Evolutionary conservation across 441 rosid genomes (phyloP).

Genomic region (Eutrema salsugineum): DNA sequence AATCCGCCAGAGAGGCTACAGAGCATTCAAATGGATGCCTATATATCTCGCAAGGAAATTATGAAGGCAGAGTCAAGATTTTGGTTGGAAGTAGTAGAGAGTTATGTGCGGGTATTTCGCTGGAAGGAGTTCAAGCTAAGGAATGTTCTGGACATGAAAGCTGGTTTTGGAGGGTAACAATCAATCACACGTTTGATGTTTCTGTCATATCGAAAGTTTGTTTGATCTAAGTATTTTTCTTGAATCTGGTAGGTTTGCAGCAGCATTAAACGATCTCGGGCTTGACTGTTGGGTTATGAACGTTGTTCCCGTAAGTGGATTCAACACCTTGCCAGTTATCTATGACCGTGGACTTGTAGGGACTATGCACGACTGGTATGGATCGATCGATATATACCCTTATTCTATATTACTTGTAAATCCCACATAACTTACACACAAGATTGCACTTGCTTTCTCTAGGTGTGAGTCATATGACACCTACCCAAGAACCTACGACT

Average conservation of each 20-base stretch:
- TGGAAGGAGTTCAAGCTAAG: conserved; percentile 53
- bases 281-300: conserved; percentile 73
- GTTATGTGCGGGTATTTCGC: conserved; percentile 46
- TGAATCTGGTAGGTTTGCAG: conserved; percentile 49
- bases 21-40: conserved; percentile 61
- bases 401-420: not conserved
- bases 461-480: conserved; percentile 90
- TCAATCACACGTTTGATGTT: conserved; percentile 12
- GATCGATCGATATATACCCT: not conserved
- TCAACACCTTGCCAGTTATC: conserved; percentile 65
- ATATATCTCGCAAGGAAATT: conserved; percentile 59
- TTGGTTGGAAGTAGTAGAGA: conserved; percentile 50
- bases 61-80: conserved; percentile 61
- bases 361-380: conserved; percentile 67
- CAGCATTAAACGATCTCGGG: conserved; percentile 54
- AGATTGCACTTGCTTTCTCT: not conserved
- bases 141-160: conserved; percentile 68
- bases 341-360: conserved; percentile 66
- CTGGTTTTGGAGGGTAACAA: conserved; percentile 67
- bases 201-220: not conserved
- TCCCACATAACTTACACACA: conserved; percentile 2
- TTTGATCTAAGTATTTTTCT: not conserved
- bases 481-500: conserved; percentile 78
- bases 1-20: conserved; percentile 62
- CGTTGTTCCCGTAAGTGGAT: conserved; percentile 53